Percentiles rank a stretch among this genome's conserved stretches.
phyloP scores from a whole-genome alignment of 495 filamentous ascomycete species.

The Penicillium mononematosum region DNA sequence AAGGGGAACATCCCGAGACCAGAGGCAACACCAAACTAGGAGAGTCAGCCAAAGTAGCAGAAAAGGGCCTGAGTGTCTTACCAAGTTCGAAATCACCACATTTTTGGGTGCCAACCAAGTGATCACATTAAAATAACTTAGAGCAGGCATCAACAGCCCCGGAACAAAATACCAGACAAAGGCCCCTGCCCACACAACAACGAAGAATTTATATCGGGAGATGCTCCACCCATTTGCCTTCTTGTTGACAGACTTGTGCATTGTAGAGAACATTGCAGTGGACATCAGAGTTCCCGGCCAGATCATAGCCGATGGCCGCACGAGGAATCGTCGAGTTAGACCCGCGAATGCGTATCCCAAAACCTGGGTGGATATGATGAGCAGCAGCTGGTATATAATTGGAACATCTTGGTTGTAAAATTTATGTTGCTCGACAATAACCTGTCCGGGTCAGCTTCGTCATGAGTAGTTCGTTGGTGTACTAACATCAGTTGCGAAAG shows the following conservation, averaged over 20 bases:
- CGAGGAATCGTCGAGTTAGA: slow-evolving; percentile 70
- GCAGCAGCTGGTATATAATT: slow-evolving; percentile 73
- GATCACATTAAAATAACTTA: slow-evolving; percentile 85
- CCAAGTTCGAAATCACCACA: slow-evolving; percentile 51
- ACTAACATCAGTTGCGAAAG: slow-evolving; percentile 60
- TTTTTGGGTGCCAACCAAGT: slow-evolving; percentile 85
- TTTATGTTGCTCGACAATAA: slow-evolving; percentile 79
- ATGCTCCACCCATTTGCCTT: slow-evolving; percentile 80
- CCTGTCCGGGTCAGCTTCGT: slow-evolving; percentile 17
- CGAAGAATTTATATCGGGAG: slow-evolving; percentile 79
- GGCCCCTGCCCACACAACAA: slow-evolving; percentile 60
- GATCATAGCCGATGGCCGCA: slow-evolving; percentile 54
- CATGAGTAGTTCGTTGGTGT: background rate
- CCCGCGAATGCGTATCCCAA: slow-evolving; percentile 83
- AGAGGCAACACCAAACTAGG: slow-evolving; percentile 72
- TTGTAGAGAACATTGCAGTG: slow-evolving; percentile 80
- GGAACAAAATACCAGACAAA: slow-evolving; percentile 79
- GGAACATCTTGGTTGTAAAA: slow-evolving; percentile 79
- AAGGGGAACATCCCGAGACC: slow-evolving; percentile 80
- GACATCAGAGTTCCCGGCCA: slow-evolving; percentile 88
- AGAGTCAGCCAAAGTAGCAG: slow-evolving; percentile 9
- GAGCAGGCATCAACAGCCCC: slow-evolving; percentile 76
- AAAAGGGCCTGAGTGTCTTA: slow-evolving; percentile 1
- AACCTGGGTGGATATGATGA: slow-evolving; percentile 82
- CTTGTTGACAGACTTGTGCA: slow-evolving; percentile 80